A percentile compares a stretch with the other conserved stretches of the same genome.
Conservation (phyloP, 495 filamentous ascomycete genomes). For the Neurospora intermedia region DNA sequence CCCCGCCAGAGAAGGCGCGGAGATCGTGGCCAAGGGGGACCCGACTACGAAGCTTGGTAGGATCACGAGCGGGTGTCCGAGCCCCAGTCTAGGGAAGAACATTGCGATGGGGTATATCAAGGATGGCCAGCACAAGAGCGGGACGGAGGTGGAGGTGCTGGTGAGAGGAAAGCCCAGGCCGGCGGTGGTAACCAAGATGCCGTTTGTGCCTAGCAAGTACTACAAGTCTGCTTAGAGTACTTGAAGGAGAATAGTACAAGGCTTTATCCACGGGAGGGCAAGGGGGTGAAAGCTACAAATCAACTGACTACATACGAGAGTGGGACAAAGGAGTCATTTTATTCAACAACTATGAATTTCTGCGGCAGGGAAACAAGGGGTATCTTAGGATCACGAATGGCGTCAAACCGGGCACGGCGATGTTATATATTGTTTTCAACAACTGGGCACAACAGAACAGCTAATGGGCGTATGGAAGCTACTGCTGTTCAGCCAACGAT, state of each 20-base stretch:
- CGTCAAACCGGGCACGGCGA: neutral
- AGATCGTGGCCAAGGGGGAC: conserved; percentile 45
- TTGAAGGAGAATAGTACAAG: neutral
- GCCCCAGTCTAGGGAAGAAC: conserved; percentile 73
- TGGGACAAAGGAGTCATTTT: neutral
- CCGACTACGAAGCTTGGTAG: conserved; percentile 44
- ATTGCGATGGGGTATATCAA: conserved; percentile 95
- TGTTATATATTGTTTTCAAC: neutral
- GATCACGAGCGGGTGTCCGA: conserved; percentile 87
- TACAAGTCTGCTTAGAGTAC: conserved; percentile 28
- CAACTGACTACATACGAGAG: too few relatives aligned
- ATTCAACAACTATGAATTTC: neutral
- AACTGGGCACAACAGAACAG: neutral
- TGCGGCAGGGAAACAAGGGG: neutral
- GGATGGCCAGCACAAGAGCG: conserved; percentile 72
- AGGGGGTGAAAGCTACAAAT: neutral
- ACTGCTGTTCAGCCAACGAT: neutral
- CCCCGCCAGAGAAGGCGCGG: conserved; percentile 80
- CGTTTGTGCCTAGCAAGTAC: conserved; percentile 80
- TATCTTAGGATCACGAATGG: neutral
- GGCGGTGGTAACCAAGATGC: conserved; percentile 84
- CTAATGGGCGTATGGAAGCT: neutral
- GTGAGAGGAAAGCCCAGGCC: conserved; percentile 73
- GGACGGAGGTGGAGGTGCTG: conserved; percentile 69
- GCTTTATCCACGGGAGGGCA: neutral